Conservation (phyloP, 805 yeast species). For the Phaffomyces opuntiae region DNA sequence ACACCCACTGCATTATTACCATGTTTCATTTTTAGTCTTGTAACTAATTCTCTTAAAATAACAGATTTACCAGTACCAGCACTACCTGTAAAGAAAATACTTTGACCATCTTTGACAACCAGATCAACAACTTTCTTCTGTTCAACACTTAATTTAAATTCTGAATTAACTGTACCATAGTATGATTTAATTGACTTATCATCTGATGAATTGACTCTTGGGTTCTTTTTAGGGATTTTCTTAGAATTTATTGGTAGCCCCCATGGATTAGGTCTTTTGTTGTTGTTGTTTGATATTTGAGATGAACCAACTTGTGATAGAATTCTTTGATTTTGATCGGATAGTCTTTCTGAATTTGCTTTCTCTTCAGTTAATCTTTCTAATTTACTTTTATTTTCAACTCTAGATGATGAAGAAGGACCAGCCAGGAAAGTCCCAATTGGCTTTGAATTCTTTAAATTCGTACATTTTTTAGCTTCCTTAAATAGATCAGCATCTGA, state of each 20-base stretch:
- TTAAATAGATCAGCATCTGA: constrained; percentile 2
- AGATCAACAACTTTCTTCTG: constrained; percentile 45
- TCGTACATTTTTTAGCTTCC: constrained; percentile 1
- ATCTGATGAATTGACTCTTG: constrained; percentile 5
- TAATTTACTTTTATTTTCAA: too few species aligned
- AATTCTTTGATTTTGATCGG: neutral
- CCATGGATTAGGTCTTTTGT: too few species aligned
- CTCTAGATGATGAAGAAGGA: too few species aligned
- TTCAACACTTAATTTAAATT: constrained; percentile 32
- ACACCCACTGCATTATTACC: constrained; percentile 57
- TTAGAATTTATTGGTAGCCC: neutral
- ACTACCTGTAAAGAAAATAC: constrained; percentile 72
- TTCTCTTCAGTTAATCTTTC: too few species aligned
- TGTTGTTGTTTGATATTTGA: too few species aligned
- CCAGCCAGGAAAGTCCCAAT: constrained; percentile 4
- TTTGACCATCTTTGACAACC: constrained; percentile 43
- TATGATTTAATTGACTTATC: neutral
- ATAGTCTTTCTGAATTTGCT: neutral
- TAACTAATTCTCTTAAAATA: constrained; percentile 56
- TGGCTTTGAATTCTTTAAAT: constrained; percentile 12
- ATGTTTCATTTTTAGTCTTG: constrained; percentile 37
- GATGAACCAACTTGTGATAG: neutral
- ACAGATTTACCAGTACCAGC: constrained; percentile 89
- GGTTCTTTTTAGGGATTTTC: constrained; percentile 5
- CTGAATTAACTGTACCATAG: neutral